Evolutionary conservation across 2,329 filamentous ascomycete genomes (phyloP), one percentile per base, ranked within the genome.

Genomic region (Trichophyton equinum): DNA sequence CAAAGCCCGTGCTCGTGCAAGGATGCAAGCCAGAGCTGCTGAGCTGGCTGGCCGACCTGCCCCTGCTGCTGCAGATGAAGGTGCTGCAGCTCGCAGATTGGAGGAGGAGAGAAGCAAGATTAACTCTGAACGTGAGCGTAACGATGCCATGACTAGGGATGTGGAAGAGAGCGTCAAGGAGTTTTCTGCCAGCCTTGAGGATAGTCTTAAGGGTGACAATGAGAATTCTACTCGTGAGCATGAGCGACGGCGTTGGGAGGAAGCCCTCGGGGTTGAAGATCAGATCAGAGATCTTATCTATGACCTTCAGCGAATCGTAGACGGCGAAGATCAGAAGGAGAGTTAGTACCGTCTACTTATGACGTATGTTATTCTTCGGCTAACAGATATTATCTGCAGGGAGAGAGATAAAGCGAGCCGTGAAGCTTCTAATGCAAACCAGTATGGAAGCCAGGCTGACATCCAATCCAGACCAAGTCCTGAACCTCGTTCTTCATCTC

Each of bases 211-310:
- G 71, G 89, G 95, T 61, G 88, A 86, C 47, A 82, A 80, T 47
- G 83, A 87, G 64, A 88, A 86, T 67, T 86, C 85, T 44, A 84
- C 85, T 2, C 89, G 85, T 64, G 90, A 96, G 74, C 91, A 96
- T 71, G 94, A 99, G 77, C 86, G 84, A 68, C 85, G 94, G 64
- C 84, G 94, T 64, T 99, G 94, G 94, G 91, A 99, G 68, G 94
- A 99, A 74, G 94, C 85, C 8, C 81, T 99, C 42, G 94, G 94
- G 30, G 94, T 99, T 30, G 94, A 99, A 71, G 92, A 99, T 69
- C 91, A 96, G 69, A 88, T 97, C 64, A 89, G 91, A 69, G 94
- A 99, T 70, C 97, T 99, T 74, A 99, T 99, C 72, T 97, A 94
- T 71, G 94, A 97, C 67, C 78, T 99, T 59, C 91, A 96, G 72